Percentiles rank a stretch among this genome's conserved stretches.
These are phyloP conservation scores for Linnemannia hyalina DNA, from an alignment of 192 early-diverging fungal genomes.

Conservation along the genomic window DNA sequence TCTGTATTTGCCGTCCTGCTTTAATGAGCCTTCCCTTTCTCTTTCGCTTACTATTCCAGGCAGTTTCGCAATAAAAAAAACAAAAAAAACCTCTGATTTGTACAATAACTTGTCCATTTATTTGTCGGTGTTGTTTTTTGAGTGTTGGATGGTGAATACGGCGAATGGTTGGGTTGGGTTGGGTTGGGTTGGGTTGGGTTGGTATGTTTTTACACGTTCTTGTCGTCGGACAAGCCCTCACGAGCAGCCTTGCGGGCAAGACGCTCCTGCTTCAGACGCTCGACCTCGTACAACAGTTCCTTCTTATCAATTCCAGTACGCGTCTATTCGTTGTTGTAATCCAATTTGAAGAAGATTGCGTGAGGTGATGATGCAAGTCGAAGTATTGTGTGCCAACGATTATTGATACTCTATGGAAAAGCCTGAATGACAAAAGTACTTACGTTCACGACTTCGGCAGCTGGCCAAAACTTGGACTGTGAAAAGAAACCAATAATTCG, in stretches of 20 bases:
- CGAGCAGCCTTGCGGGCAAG: constrained; percentile 50
- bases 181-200: no score
- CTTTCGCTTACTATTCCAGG: background rate
- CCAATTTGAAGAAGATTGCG: background rate
- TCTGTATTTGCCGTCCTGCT: background rate
- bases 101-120: background rate
- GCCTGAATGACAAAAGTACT: background rate
- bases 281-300: constrained; percentile 47
- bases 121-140: background rate
- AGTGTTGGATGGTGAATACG: background rate
- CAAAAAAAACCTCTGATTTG: background rate
- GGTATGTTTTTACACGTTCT: constrained; percentile 28
- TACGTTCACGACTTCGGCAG: constrained; percentile 50
- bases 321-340: constrained; percentile 20
- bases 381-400: background rate
- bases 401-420: no score
- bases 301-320: constrained; percentile 51
- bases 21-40: background rate
- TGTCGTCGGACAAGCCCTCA: constrained; percentile 38
- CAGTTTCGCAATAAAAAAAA: background rate
- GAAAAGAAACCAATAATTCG: background rate
- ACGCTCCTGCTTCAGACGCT: constrained; percentile 52
- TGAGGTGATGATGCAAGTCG: no score
- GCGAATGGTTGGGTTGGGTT: background rate
- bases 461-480: constrained; percentile 55